These are phyloP conservation scores for Roridomyces roridus DNA, from an alignment of 768 basidiomycete genomes.

Conservation along the genomic window DNA sequence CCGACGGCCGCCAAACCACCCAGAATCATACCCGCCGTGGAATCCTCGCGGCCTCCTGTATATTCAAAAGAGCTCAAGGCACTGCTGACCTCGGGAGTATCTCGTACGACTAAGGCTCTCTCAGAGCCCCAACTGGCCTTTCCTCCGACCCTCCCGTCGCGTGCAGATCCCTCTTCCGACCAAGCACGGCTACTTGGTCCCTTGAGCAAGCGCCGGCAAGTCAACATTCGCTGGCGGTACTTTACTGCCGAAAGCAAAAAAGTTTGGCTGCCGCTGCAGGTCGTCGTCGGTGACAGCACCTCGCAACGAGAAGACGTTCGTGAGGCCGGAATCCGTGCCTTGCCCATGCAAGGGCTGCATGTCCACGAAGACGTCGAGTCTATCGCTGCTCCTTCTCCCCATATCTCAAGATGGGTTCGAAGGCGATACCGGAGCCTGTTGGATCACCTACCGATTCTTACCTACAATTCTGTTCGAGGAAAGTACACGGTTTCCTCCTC, in stretches of 20 bases:
- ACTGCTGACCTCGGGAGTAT: slow-evolving; percentile 60
- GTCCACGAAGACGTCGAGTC: slow-evolving; percentile 52
- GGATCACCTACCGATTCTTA: slow-evolving; percentile 61
- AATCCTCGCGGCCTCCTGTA: slow-evolving; percentile 65
- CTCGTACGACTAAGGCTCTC: slow-evolving; percentile 55
- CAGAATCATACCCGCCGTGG: slow-evolving; percentile 55
- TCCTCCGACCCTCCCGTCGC: slow-evolving; percentile 64
- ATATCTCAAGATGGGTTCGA: slow-evolving; percentile 50
- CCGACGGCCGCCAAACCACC: slow-evolving; percentile 46
- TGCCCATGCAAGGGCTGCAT: slow-evolving; percentile 49
- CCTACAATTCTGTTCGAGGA: slow-evolving; percentile 30
- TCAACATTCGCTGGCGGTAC: slow-evolving; percentile 75
- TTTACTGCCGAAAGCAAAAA: slow-evolving; percentile 62
- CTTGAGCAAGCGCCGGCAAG: slow-evolving; percentile 75
- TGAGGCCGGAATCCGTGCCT: slow-evolving; percentile 35
- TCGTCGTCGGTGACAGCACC: slow-evolving; percentile 33
- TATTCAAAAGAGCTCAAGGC: slow-evolving; percentile 68
- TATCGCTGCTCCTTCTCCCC: slow-evolving; percentile 39
- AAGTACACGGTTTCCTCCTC: slow-evolving; percentile 40
- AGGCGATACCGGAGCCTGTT: slow-evolving; percentile 68
- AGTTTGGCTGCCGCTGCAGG: slow-evolving; percentile 64
- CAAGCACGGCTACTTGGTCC: slow-evolving; percentile 67
- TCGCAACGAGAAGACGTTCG: slow-evolving; percentile 18
- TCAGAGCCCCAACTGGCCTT: slow-evolving; percentile 42
- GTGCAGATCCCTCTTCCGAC: slow-evolving; percentile 60